Percentiles rank a stretch among this genome's conserved stretches.
phyloP scores from a whole-genome alignment of 768 basidiomycete species.

The Leccinum boreale region DNA sequence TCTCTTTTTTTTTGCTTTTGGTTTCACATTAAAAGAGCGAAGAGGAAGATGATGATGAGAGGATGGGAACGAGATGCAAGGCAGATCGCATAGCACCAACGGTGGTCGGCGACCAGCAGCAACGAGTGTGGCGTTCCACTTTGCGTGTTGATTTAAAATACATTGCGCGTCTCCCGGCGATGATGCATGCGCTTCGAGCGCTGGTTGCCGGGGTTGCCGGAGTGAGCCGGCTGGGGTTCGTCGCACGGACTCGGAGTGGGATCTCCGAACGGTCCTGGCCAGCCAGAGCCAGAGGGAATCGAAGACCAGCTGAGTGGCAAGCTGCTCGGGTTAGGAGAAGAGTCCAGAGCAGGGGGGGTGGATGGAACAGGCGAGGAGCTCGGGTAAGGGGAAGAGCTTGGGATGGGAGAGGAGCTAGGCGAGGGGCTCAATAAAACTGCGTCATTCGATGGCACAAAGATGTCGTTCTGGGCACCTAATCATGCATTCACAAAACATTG shows the following conservation, averaged over 20 bases:
- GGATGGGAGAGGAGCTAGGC: background rate
- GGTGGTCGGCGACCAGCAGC: background rate
- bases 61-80: background rate
- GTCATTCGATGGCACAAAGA: slow-evolving; percentile 2
- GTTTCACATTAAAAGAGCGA: background rate
- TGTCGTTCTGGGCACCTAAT: slow-evolving; percentile 17
- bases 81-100: background rate
- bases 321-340: background rate
- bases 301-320: background rate
- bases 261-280: background rate
- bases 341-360: background rate
- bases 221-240: background rate
- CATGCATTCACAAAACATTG: background rate
- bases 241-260: background rate
- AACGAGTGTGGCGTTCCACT: background rate
- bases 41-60: background rate
- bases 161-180: background rate
- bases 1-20: background rate
- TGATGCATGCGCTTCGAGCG: background rate
- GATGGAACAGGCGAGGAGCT: background rate
- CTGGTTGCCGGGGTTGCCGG: background rate
- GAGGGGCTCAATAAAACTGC: background rate
- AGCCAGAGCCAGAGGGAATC: background rate
- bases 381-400: background rate
- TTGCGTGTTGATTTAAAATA: background rate